phyloP scores from a whole-genome alignment of 768 basidiomycete genomes.

The Psilocybe cubensis region DNA sequence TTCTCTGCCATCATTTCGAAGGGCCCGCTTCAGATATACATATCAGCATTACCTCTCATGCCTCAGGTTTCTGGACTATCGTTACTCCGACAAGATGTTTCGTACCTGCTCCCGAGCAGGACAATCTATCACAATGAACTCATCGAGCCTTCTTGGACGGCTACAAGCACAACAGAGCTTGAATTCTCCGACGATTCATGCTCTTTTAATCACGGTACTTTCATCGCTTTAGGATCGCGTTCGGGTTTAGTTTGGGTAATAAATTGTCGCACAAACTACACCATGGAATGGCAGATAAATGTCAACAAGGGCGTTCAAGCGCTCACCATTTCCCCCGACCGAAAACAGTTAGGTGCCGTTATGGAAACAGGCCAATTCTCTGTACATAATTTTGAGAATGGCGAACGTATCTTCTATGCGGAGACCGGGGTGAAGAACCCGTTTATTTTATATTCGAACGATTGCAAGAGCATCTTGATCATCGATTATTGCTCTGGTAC shows the following conservation, averaged over 20 bases:
- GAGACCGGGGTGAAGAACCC: not conserved
- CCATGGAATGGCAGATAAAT: not conserved
- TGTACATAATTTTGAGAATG: not conserved
- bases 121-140: too few species aligned
- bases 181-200: not conserved
- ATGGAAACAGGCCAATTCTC: not conserved
- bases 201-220: not conserved
- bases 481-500: too few species aligned
- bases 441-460: too few species aligned
- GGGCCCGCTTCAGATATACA: not conserved
- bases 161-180: too few species aligned
- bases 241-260: not conserved
- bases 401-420: not conserved
- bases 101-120: not conserved
- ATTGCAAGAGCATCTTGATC: too few species aligned
- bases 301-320: not conserved
- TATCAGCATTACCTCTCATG: not conserved
- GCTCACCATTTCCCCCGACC: not conserved
- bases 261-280: not conserved
- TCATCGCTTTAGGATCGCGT: not conserved
- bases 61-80: not conserved
- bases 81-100: not conserved
- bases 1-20: not conserved
- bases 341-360: not conserved
- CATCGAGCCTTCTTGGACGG: too few species aligned